A percentile compares a stretch with the other conserved stretches of the same genome.
Conservation (phyloP, 2,329 filamentous ascomycete species). For the Ceratocystis huliohia region DNA sequence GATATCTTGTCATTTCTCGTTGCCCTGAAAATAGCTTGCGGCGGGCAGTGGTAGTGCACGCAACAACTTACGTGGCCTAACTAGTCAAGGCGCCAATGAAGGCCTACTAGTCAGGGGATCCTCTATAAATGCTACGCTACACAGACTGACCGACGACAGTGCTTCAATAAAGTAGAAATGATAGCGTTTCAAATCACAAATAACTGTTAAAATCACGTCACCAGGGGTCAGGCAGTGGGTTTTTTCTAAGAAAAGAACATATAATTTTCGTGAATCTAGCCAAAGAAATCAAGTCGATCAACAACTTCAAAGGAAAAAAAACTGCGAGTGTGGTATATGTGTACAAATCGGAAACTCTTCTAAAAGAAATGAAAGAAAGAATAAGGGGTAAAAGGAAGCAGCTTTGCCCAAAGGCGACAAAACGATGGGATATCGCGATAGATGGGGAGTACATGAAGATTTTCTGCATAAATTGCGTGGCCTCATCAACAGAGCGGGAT, state of each 20-base stretch:
- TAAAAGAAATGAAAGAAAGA: not conserved
- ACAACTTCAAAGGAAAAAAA: constrained; percentile 3
- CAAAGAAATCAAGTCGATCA: constrained; percentile 3
- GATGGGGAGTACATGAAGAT: not conserved
- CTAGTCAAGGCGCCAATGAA: not conserved
- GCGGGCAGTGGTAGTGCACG: not conserved
- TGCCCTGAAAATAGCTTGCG: no score
- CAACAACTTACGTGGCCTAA: not conserved
- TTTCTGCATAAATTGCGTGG: not conserved
- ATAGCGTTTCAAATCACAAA: not conserved
- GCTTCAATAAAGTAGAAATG: no score
- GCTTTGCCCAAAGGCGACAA: constrained; percentile 1
- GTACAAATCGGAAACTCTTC: constrained; percentile 9
- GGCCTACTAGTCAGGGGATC: not conserved
- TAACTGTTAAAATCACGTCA: not conserved
- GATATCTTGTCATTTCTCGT: no score
- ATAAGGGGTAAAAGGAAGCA: not conserved
- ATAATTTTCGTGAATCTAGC: not conserved
- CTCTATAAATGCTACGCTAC: not conserved
- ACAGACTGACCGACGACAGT: not conserved
- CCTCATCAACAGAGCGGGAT: not conserved
- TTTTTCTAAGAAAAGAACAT: constrained; percentile 1
- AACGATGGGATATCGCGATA: not conserved
- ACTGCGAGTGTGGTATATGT: constrained; percentile 8
- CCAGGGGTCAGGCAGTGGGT: not conserved